Conservation (phyloP, 768 basidiomycete species). For the Trichaptum fuscoviolaceum region DNA sequence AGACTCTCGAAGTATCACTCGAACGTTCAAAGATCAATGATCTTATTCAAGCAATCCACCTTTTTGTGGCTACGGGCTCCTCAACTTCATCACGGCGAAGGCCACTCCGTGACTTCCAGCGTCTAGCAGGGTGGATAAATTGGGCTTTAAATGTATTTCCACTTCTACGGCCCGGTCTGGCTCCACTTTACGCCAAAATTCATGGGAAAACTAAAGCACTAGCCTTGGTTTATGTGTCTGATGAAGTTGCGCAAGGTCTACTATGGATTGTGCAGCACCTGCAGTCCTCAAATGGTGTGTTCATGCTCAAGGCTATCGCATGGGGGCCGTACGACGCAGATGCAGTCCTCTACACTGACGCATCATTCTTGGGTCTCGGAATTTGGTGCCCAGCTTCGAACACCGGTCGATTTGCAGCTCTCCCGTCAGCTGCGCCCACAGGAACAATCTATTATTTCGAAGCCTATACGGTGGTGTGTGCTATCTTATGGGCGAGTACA, state of each 20-base stretch:
- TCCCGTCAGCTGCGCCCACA: not conserved
- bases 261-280: slow-evolving; percentile 28
- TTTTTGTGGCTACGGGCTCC: not conserved
- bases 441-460: slow-evolving; percentile 5
- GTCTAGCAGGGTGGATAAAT: slow-evolving; percentile 32
- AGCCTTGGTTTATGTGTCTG: slow-evolving; percentile 25
- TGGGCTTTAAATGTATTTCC: slow-evolving; percentile 39
- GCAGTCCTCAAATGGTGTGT: slow-evolving; percentile 15
- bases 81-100: slow-evolving; percentile 10
- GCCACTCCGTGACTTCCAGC: slow-evolving; percentile 22
- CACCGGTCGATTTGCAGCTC: not conserved
- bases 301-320: slow-evolving; percentile 14
- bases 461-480: slow-evolving; percentile 6
- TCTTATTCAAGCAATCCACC: slow-evolving; percentile 14
- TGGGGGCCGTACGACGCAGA: slow-evolving; percentile 17
- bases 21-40: too few relatives aligned
- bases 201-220: slow-evolving; percentile 17
- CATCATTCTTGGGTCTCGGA: slow-evolving; percentile 17
- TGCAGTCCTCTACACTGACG: slow-evolving; percentile 20
- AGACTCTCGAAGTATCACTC: slow-evolving; percentile 27
- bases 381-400: slow-evolving; percentile 23
- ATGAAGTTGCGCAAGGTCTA: slow-evolving; percentile 22
- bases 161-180: slow-evolving; percentile 27
- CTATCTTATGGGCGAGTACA: not conserved
- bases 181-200: slow-evolving; percentile 30